Base-by-base conservation (phyloP, 768 basidiomycete species). In the Cyclocybe cylindracea region DNA sequence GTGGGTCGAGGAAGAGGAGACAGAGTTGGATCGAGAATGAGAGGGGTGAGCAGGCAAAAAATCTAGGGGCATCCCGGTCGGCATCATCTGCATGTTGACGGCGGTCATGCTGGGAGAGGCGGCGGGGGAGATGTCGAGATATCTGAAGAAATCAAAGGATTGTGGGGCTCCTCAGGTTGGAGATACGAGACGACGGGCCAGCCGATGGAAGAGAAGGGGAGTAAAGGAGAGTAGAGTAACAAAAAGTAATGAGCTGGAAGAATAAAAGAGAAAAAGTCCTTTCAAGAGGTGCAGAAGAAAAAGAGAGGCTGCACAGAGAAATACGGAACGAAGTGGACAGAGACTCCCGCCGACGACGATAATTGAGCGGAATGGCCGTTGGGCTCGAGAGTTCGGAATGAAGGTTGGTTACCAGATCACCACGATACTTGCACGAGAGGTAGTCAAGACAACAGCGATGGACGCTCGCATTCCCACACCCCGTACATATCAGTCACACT, bases 11-110 rank as follows among this genome's bases (percentile, higher is more conserved):
- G 83, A 79, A 36, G 89, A 90, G 39, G 87, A 87, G 66, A 89
- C 79, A 14, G 90, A 92, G 66, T 78, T 82, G 40, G 89, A 89
- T 65, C 90, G 82, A 31, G 89, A 90, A 66, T 89, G 90, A 56
- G 76, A 77, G 55, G 75, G 74, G 56, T 75, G 80, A 48, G 76
- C 67, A 43, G 85, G 83, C 47, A 86, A 72, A 68, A 87, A 89
- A 68, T 90, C 87, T 72, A 89, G 81, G 55, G 86, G 79, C 63
- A 84, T 71, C 67, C 74, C 79, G 57, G 80, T 72, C 56, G 85
- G 76, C 78, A 87, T 83, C 72, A 85, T 79, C 69, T 88, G 86
- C 59, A 87, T 77, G 69, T 85, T 86, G 70, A 86, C 82, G 62
- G 86, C 83, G 71, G 86, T 81, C 86, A 89, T 88, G 52, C 43